Conservation (phyloP, 2,329 filamentous ascomycete species). For the Penicillium olsonii region DNA sequence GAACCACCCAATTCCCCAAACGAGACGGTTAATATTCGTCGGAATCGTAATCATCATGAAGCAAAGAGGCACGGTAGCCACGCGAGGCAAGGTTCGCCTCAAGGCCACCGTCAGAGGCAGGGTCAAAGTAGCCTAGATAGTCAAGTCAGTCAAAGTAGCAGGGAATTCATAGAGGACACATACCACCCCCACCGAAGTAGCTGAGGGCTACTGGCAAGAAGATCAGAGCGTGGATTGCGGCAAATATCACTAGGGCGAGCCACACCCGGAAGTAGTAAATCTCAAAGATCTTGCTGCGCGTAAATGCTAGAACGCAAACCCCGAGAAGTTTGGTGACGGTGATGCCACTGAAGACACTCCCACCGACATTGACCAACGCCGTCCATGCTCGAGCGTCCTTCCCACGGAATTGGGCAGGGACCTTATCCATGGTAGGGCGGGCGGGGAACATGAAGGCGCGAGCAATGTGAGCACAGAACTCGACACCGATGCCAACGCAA, state of each 20-base stretch:
- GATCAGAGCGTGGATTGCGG: slow-evolving; percentile 82
- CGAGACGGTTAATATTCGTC: slow-evolving; percentile 56
- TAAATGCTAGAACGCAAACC: slow-evolving; percentile 90
- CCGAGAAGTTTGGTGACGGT: slow-evolving; percentile 94
- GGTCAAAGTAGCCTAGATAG: slow-evolving; percentile 77
- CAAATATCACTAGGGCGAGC: slow-evolving; percentile 87
- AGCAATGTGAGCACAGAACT: slow-evolving; percentile 97
- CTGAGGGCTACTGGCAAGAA: slow-evolving; percentile 90
- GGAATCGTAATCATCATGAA: slow-evolving; percentile 74
- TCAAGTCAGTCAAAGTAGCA: slow-evolving; percentile 14
- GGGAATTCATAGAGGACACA: slow-evolving; percentile 23
- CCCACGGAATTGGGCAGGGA: slow-evolving; percentile 74
- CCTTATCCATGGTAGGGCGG: slow-evolving; percentile 75
- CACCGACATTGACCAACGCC: slow-evolving; percentile 89
- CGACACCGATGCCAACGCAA: slow-evolving; percentile 92
- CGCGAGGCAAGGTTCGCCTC: slow-evolving; percentile 84
- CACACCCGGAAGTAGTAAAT: slow-evolving; percentile 99
- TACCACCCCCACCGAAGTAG: slow-evolving; percentile 76
- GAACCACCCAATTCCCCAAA: slow-evolving; percentile 8
- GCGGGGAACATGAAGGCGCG: slow-evolving; percentile 95
- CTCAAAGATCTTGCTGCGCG: slow-evolving; percentile 96
- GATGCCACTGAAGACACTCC: slow-evolving; percentile 93
- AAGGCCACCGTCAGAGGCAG: slow-evolving; percentile 81
- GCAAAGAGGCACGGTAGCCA: slow-evolving; percentile 73
- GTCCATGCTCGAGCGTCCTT: slow-evolving; percentile 88